Evolutionary conservation across 75 land plant genomes (phyloP), one percentile per base, ranked within the genome.

Genomic region (Picea sitchensis): DNA sequence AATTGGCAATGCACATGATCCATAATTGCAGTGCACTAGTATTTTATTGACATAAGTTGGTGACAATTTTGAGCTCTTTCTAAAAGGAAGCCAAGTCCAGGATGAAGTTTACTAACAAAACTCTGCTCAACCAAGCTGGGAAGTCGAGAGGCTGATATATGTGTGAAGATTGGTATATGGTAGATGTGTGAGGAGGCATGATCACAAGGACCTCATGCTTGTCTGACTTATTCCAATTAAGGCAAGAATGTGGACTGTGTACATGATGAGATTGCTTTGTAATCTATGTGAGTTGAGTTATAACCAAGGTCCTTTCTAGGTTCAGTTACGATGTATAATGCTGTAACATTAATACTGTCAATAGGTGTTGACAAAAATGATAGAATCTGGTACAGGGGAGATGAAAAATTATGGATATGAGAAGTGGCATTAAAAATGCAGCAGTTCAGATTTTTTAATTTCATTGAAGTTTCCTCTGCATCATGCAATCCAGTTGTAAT

Each of bases 301-400:
- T 69, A 44, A 34, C 44, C n/a, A 17, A 17, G 5, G 17, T 20
- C n/a, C 20, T 9, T 8, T 38, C 23, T 71, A n/a, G 18, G n/a
- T n/a, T 71, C 23, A 41, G 20, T 44, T 34, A 44, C 11, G 56
- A 9, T 71, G 74, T 71, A 71, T 47, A 71, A 71, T 44, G 13
- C 51, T 71, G 74, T 71, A 71, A 44, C 74, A 71, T 67, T 32
- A 32, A 36, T 71, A 44, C 74, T 9, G 74, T 71, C 74, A 71
- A 71, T 71, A 71, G 54, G 23, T 41, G 11, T 71, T 71, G 73
- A 71, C 74, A 71, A 71, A 69, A 71, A 71, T 44, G 73, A 71
- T 71, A 71, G 51, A 56, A 44, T 21, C 12, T 38, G 74, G 23
- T 8, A 11, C 6, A 17, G 71, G 71, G 71, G 36, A 67, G 15